Percentiles rank a stretch among this genome's conserved stretches.
These are phyloP conservation scores for Monascus ruber DNA, from an alignment of 2,329 filamentous ascomycete genomes.

Conservation along the genomic window DNA sequence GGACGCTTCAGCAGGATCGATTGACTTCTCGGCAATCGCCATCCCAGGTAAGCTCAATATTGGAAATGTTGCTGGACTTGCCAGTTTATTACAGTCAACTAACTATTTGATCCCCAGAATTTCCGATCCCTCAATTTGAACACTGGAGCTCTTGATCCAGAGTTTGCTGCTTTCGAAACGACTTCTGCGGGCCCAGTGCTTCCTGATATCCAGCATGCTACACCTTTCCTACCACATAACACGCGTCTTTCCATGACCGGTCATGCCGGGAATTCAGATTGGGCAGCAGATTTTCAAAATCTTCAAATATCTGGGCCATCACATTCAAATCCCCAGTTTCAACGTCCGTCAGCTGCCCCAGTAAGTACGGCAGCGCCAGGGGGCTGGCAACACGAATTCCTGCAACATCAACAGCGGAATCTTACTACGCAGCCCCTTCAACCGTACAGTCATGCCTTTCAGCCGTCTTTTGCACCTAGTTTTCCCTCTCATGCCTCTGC, in stretches of 20 bases:
- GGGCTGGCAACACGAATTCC: constrained; percentile 53
- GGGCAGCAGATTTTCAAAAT: constrained; percentile 38
- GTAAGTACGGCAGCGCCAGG: constrained; percentile 16
- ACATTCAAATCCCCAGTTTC: constrained; percentile 37
- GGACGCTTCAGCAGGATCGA: constrained; percentile 63
- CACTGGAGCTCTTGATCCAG: constrained; percentile 48
- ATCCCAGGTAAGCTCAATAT: constrained; percentile 38
- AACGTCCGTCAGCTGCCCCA: constrained; percentile 31
- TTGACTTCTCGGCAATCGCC: constrained; percentile 43
- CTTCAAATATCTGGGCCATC: constrained; percentile 29
- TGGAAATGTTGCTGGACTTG: not conserved
- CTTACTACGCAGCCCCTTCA: constrained; percentile 14
- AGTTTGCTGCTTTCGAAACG: constrained; percentile 58
- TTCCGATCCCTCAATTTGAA: constrained; percentile 50
- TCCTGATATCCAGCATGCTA: constrained; percentile 27
- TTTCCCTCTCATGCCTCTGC: constrained; percentile 13
- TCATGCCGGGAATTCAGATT: constrained; percentile 18
- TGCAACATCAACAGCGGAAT: constrained; percentile 25
- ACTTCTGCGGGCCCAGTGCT: constrained; percentile 20
- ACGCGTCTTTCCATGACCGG: constrained; percentile 13
- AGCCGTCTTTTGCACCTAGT: constrained; percentile 16
- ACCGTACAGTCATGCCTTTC: constrained; percentile 13
- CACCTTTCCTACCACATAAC: constrained; percentile 14
- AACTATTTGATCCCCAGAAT: constrained; percentile 31
- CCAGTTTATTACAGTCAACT: constrained; percentile 3